Percentiles rank a stretch among this genome's conserved stretches.
phyloP scores from a whole-genome alignment of 352 stramenopile genomes.

The Pythium phragmitis region DNA sequence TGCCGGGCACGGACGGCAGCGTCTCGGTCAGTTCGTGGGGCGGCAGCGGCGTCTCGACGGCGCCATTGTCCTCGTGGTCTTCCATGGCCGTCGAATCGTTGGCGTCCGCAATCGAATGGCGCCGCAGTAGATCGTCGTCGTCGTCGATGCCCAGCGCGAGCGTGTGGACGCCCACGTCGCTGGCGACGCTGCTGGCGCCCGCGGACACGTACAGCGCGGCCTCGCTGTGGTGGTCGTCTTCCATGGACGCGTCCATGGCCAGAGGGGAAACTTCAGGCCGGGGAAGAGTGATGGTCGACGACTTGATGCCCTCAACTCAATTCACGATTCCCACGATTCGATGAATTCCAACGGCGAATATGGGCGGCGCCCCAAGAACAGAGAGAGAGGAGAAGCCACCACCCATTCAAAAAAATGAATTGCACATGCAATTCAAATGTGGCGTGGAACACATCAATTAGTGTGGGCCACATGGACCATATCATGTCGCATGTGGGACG shows the following conservation, averaged over 20 bases:
- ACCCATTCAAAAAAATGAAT: conserved; percentile 10
- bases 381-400: not conserved
- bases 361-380: not conserved
- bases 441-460: not conserved
- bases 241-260: not conserved
- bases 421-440: conserved; percentile 15
- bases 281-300: conserved; percentile 21
- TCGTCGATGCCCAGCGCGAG: conserved; percentile 20
- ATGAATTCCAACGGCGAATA: conserved; percentile 8
- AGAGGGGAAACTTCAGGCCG: not conserved
- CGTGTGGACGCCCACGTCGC: conserved; percentile 4
- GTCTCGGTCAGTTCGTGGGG: not conserved
- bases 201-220: not conserved
- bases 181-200: not conserved
- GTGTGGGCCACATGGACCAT: not conserved
- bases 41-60: not conserved
- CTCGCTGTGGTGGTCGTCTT: not conserved
- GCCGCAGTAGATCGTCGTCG: conserved; percentile 18
- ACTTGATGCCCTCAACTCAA: conserved; percentile 1
- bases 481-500: conserved; percentile 15
- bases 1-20: conserved; percentile 11
- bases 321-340: conserved; percentile 8
- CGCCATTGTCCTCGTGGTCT: not conserved
- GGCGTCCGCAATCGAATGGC: conserved; percentile 12
- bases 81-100: not conserved